Conservation (phyloP, 108 stramenopile species). For the Fragilaria radians region DNA sequence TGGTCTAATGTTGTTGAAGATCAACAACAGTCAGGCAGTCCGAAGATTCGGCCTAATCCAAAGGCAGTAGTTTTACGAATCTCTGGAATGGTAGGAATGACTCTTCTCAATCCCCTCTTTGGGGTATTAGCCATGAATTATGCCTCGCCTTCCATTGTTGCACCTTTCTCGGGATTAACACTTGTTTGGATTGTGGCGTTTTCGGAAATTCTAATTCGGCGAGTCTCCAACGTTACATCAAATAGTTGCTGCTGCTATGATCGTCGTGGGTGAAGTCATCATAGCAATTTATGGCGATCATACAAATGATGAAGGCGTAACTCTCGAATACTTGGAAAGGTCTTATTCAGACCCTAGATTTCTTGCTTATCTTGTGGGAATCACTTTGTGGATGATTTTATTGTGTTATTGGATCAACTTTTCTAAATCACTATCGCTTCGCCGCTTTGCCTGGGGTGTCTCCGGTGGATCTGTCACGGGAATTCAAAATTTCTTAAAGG, state of each 20-base stretch:
- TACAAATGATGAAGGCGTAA: constrained; percentile 27
- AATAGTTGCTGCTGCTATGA: constrained; percentile 52
- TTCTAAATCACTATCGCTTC: constrained; percentile 10
- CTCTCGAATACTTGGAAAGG: constrained; percentile 5
- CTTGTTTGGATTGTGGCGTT: constrained; percentile 78
- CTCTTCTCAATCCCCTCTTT: constrained; percentile 64
- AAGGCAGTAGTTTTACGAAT: constrained; percentile 15
- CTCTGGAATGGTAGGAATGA: constrained; percentile 77
- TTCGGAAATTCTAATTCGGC: constrained; percentile 29
- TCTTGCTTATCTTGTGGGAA: constrained; percentile 38
- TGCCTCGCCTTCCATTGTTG: constrained; percentile 71
- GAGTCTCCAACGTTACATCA: constrained; percentile 47
- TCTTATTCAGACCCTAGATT: constrained; percentile 55
- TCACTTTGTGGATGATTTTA: constrained; percentile 27
- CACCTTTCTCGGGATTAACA: constrained; percentile 79
- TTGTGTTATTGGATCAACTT: constrained; percentile 37
- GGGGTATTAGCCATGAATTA: constrained; percentile 80
- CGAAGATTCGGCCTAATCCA: constrained; percentile 1
- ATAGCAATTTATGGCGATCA: constrained; percentile 84
- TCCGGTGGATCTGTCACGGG: constrained; percentile 60
- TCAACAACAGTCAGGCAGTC: constrained; percentile 3
- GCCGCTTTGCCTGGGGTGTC: constrained; percentile 52
- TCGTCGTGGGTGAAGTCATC: constrained; percentile 64
- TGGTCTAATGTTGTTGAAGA: background rate
- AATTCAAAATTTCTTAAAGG: constrained; percentile 76